Percentiles rank a stretch among this genome's conserved stretches.
phyloP scores from a whole-genome alignment of 1,284 basidiomycete genomes.

The Cutaneotrichosporon sp. region DNA sequence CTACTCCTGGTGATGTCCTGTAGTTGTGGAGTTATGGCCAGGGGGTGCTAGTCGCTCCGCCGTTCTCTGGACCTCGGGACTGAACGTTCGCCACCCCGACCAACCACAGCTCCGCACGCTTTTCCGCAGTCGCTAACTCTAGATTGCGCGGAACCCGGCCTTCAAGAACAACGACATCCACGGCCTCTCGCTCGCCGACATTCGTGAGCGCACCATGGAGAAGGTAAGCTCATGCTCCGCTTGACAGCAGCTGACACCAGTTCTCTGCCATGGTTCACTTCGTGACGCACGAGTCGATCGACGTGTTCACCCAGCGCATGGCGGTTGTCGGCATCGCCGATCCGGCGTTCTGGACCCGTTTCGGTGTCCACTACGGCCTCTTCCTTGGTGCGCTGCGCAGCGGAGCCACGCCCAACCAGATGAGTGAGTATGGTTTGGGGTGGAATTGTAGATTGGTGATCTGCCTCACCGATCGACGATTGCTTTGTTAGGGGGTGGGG shows the following conservation, averaged over 20 bases:
- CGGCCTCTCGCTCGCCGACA: conserved; percentile 55
- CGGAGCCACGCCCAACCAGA: conserved; percentile 47
- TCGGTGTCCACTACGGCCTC: conserved; percentile 56
- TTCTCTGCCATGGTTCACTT: conserved; percentile 51
- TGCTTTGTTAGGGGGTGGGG: too few relatives aligned
- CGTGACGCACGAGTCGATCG: conserved; percentile 50
- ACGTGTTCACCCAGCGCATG: conserved; percentile 54
- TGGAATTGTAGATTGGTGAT: not conserved
- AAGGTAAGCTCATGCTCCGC: conserved; percentile 25
- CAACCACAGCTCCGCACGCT: not conserved
- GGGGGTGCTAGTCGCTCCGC: too few relatives aligned
- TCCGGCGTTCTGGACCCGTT: conserved; percentile 55
- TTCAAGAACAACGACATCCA: conserved; percentile 56
- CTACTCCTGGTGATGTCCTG: not conserved
- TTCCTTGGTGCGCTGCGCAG: conserved; percentile 51
- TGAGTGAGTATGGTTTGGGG: conserved; percentile 30
- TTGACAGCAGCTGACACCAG: conserved; percentile 17
- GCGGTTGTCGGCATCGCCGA: conserved; percentile 52
- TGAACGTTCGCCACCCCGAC: too few relatives aligned
- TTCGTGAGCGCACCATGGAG: conserved; percentile 53
- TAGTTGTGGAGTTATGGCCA: not conserved
- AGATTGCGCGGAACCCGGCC: conserved; percentile 53
- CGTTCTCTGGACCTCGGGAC: too few relatives aligned
- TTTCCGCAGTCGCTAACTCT: not conserved
- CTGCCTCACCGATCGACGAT: too few relatives aligned